phyloP scores from a whole-genome alignment of 2,329 filamentous ascomycete genomes.

The Hirsutella rhossiliensis region DNA sequence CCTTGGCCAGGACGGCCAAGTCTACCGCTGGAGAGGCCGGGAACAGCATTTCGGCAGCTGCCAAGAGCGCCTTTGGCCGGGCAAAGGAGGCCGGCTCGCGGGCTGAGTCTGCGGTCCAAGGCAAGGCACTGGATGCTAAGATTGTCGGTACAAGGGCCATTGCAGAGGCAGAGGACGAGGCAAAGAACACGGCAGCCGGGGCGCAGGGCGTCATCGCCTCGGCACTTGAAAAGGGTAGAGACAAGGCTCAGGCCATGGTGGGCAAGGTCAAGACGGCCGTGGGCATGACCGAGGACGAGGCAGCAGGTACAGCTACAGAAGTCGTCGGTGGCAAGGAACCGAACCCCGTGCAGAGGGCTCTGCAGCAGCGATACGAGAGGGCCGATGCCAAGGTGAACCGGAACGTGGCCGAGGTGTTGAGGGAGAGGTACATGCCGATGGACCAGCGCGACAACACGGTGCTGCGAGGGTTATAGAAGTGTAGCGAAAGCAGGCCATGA shows the following conservation, averaged over 20 bases:
- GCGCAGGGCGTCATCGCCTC: conserved; percentile 25
- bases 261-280: conserved; percentile 24
- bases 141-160: conserved; percentile 12
- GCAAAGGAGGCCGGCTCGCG: conserved; percentile 16
- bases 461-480: conserved; percentile 24
- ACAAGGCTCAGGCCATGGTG: conserved; percentile 27
- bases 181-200: conserved; percentile 17
- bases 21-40: conserved; percentile 10
- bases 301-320: conserved; percentile 14
- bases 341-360: conserved; percentile 34
- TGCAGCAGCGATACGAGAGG: conserved; percentile 39
- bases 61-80: conserved; percentile 21
- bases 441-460: conserved; percentile 31
- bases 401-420: conserved; percentile 39
- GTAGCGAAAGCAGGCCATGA: neutral
- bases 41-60: conserved; percentile 18
- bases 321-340: conserved; percentile 9
- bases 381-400: conserved; percentile 25
- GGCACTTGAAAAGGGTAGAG: conserved; percentile 27
- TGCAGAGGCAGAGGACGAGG: conserved; percentile 8
- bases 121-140: conserved; percentile 15
- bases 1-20: conserved; percentile 20
- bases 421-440: conserved; percentile 40
- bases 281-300: conserved; percentile 22
- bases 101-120: conserved; percentile 13